phyloP scores from a whole-genome alignment of 2,329 filamentous ascomycete species.

The Beauveria caledonica region DNA sequence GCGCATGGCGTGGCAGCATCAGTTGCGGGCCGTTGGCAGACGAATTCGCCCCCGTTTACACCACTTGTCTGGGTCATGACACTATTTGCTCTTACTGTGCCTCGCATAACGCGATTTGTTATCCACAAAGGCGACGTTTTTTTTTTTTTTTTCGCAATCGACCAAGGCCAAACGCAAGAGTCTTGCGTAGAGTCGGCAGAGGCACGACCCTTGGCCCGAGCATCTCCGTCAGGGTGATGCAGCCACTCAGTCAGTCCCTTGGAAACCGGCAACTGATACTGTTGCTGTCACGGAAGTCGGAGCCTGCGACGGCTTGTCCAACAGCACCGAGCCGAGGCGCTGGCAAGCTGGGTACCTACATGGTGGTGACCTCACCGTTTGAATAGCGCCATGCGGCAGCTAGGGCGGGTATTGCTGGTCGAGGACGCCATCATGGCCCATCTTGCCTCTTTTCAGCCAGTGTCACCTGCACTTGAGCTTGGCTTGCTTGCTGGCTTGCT shows the following conservation, averaged over 20 bases:
- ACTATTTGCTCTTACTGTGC: background rate
- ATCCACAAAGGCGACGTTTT: conserved; percentile 6
- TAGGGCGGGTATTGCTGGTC: background rate
- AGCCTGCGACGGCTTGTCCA: background rate
- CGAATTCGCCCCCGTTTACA: background rate
- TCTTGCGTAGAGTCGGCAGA: background rate
- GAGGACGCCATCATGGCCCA: background rate
- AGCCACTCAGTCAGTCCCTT: background rate
- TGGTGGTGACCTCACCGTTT: conserved; percentile 2
- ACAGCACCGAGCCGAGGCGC: background rate
- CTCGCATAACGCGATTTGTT: conserved; percentile 1
- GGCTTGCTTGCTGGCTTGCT: background rate
- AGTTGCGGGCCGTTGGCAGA: conserved; percentile 7
- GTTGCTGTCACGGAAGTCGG: background rate
- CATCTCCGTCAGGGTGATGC: background rate
- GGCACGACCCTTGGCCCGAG: background rate
- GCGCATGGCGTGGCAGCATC: background rate
- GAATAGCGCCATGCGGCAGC: background rate
- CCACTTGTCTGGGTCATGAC: background rate
- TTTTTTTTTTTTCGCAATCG: background rate
- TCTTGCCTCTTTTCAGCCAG: conserved; percentile 8
- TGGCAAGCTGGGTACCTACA: background rate
- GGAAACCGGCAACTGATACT: background rate
- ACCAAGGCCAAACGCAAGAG: background rate
- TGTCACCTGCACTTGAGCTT: conserved; percentile 6